phyloP scores from a whole-genome alignment of 306 rosid species.

The Delonix regia region DNA sequence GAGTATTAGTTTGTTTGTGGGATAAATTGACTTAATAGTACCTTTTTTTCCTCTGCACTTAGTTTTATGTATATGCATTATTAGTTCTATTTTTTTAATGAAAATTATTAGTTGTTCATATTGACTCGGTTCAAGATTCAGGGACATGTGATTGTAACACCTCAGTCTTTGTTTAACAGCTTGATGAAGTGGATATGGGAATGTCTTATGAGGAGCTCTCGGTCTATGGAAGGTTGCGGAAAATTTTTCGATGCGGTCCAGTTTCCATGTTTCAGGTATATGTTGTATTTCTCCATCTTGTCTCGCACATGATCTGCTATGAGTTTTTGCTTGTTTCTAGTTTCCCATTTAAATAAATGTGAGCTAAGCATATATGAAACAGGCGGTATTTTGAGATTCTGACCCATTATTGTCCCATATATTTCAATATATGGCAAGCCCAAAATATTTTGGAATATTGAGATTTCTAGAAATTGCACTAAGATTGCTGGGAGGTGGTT shows the following conservation, averaged over 20 bases:
- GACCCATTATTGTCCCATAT: background rate
- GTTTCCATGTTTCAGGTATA: slow-evolving; percentile 93
- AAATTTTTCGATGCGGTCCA: slow-evolving; percentile 90
- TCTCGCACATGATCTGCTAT: slow-evolving; percentile 12
- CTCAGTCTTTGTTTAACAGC: slow-evolving; percentile 50
- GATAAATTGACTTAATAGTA: slow-evolving; percentile 17
- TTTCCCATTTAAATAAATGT: background rate
- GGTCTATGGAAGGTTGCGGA: slow-evolving; percentile 84
- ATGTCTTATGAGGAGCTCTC: slow-evolving; percentile 97
- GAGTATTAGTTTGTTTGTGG: slow-evolving; percentile 22
- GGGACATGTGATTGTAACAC: slow-evolving; percentile 26
- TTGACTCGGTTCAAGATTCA: slow-evolving; percentile 21
- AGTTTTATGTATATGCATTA: background rate
- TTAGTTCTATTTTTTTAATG: background rate
- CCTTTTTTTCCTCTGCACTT: background rate
- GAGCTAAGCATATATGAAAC: background rate
- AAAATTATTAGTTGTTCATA: background rate
- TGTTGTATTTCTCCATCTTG: slow-evolving; percentile 20
- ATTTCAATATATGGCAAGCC: background rate
- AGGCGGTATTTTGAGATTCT: background rate
- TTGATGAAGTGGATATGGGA: slow-evolving; percentile 98
- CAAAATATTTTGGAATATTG: background rate
- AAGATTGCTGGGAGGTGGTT: background rate
- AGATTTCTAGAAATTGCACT: background rate
- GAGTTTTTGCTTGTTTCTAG: slow-evolving; percentile 17